Conservation (phyloP, 192 early-diverging fungal genomes). For the Dissophora ornata region DNA sequence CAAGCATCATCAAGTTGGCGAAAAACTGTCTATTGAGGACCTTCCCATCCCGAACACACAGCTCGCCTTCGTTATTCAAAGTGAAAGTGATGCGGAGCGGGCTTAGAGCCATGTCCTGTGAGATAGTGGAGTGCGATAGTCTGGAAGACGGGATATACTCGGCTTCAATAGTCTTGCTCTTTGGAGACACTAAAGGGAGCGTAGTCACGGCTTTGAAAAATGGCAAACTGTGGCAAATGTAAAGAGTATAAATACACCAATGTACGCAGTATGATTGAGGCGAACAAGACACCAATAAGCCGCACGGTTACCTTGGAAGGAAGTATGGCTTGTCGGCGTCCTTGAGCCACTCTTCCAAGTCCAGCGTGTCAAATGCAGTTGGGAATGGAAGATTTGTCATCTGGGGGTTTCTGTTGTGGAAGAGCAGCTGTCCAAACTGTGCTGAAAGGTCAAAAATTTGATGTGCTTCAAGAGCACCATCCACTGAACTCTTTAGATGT, state of each 20-base stretch:
- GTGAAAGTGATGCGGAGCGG: constrained; percentile 20
- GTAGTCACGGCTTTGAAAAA: constrained; percentile 36
- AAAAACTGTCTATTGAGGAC: constrained; percentile 1
- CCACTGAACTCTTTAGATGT: neutral
- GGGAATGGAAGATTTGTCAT: constrained; percentile 15
- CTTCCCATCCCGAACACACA: constrained; percentile 10
- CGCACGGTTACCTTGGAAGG: constrained; percentile 12
- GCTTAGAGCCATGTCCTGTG: neutral
- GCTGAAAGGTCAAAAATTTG: constrained; percentile 26
- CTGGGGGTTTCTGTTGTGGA: constrained; percentile 2
- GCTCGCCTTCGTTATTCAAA: constrained; percentile 26
- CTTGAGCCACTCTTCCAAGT: constrained; percentile 32
- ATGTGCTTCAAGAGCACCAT: neutral
- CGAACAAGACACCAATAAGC: neutral
- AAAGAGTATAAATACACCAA: neutral
- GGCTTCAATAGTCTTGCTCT: constrained; percentile 31
- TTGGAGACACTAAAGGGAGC: constrained; percentile 16
- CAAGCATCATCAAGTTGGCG: constrained; percentile 46
- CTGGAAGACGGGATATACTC: constrained; percentile 33
- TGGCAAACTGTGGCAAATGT: constrained; percentile 15
- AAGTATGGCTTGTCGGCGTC: constrained; percentile 24
- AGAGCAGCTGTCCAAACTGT: constrained; percentile 37
- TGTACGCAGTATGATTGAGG: no score
- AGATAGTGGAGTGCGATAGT: neutral
- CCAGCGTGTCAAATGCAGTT: constrained; percentile 16